Evolutionary conservation across 257 asterid species (phyloP).

Genomic region (Ajuga chamaepitys): DNA sequence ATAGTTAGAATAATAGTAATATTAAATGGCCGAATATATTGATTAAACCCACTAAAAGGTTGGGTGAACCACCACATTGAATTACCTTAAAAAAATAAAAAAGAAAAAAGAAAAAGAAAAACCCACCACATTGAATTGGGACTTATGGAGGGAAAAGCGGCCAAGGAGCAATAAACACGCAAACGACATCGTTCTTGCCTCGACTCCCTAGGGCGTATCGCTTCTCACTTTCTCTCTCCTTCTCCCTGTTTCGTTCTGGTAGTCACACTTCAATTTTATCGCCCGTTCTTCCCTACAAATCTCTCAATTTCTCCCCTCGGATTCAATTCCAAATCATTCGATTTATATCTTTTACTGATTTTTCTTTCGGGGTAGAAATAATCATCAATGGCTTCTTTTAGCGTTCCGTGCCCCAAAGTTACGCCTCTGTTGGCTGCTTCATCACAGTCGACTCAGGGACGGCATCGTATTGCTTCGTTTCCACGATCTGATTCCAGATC

Average conservation of each 20-base stretch:
- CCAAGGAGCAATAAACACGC: not conserved
- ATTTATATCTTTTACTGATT: not conserved
- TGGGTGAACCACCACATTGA: slow-evolving; percentile 20
- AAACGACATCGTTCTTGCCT: slow-evolving; percentile 20
- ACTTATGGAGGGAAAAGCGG: slow-evolving; percentile 31
- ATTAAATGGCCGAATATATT: not conserved
- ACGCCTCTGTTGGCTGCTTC: slow-evolving; percentile 29
- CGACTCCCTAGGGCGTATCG: slow-evolving; percentile 35
- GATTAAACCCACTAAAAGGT: not conserved
- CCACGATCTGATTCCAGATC: slow-evolving; percentile 33
- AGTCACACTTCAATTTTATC: slow-evolving; percentile 24
- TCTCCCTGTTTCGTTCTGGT: slow-evolving; percentile 2
- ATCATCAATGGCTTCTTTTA: slow-evolving; percentile 44
- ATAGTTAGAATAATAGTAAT: no score
- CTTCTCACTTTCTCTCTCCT: slow-evolving; percentile 14
- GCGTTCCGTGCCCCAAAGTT: slow-evolving; percentile 39
- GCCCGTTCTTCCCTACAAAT: slow-evolving; percentile 29
- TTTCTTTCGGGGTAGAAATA: not conserved
- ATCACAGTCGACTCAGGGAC: slow-evolving; percentile 20
- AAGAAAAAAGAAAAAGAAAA: no score
- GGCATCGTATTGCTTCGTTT: slow-evolving; percentile 21
- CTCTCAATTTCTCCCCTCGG: not conserved
- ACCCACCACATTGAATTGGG: slow-evolving; percentile 20
- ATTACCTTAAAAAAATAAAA: no score
- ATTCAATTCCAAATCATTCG: not conserved